phyloP scores from a whole-genome alignment of 2,329 filamentous ascomycete genomes.

The Claviceps fusiformis region DNA sequence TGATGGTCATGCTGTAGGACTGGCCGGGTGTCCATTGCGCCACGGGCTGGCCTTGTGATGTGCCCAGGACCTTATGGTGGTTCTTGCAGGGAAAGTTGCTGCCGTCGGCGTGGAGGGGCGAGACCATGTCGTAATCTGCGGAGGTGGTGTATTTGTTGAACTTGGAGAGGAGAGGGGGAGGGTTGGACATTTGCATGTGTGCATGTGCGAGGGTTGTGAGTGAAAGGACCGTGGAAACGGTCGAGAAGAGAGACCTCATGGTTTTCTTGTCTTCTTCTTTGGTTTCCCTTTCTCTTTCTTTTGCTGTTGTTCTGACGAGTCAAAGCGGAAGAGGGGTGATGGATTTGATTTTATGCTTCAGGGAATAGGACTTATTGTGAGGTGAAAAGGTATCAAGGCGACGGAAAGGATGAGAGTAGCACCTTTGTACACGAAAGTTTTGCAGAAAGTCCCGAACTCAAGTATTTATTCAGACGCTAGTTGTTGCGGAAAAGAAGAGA shows the following conservation, averaged over 20 bases:
- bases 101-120: constrained; percentile 46
- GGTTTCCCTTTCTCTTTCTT: no score
- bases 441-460: not conserved
- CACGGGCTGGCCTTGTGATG: constrained; percentile 35
- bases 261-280: no score
- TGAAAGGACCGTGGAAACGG: not conserved
- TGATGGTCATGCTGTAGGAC: constrained; percentile 38
- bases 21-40: constrained; percentile 40
- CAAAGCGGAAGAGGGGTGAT: no score
- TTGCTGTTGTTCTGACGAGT: not conserved
- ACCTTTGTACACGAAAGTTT: not conserved
- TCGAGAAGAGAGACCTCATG: not conserved
- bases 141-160: constrained; percentile 33
- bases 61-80: constrained; percentile 34
- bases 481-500: not conserved
- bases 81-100: constrained; percentile 68
- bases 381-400: not conserved
- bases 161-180: constrained; percentile 39
- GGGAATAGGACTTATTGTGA: no score
- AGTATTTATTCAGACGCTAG: not conserved
- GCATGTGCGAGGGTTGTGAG: constrained; percentile 14
- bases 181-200: constrained; percentile 43
- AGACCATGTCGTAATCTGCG: constrained; percentile 60
- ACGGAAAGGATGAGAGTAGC: not conserved
- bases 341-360: no score